Conservation (phyloP, 768 basidiomycete genomes). For the Termitomyces heimii region DNA sequence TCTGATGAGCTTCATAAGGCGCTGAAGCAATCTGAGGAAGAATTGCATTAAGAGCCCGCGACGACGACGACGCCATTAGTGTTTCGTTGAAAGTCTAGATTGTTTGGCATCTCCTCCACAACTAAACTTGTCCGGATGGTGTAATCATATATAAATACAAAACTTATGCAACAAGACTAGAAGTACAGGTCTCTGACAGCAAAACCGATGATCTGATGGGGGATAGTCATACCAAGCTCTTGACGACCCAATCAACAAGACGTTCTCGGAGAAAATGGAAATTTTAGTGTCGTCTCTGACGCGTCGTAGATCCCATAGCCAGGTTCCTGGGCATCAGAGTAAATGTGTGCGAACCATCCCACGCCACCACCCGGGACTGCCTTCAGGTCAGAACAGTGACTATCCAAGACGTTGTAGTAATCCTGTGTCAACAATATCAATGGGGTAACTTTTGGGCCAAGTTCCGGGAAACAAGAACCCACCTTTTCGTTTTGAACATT, state of each 20-base stretch:
- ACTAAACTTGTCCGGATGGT: not conserved
- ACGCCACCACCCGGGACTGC: constrained; percentile 52
- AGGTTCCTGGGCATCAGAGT: constrained; percentile 57
- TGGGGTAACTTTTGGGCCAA: not conserved
- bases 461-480: constrained; percentile 11
- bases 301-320: constrained; percentile 65
- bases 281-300: constrained; percentile 44
- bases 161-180: not conserved
- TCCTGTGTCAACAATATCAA: constrained; percentile 37
- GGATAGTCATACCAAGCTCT: no score
- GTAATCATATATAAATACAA: not conserved
- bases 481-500: constrained; percentile 59
- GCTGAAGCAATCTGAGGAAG: constrained; percentile 64
- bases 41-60: constrained; percentile 70
- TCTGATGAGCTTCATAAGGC: constrained; percentile 95
- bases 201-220: no score
- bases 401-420: constrained; percentile 60
- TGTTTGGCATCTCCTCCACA: constrained; percentile 9
- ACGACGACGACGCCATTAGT: constrained; percentile 33
- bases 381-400: constrained; percentile 61
- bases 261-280: constrained; percentile 58
- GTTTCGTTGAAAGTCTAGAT: not conserved
- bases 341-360: constrained; percentile 82
- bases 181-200: not conserved
- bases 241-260: constrained; percentile 36